Conservation (phyloP, 441 rosid species). For the Daphne laureola region DNA sequence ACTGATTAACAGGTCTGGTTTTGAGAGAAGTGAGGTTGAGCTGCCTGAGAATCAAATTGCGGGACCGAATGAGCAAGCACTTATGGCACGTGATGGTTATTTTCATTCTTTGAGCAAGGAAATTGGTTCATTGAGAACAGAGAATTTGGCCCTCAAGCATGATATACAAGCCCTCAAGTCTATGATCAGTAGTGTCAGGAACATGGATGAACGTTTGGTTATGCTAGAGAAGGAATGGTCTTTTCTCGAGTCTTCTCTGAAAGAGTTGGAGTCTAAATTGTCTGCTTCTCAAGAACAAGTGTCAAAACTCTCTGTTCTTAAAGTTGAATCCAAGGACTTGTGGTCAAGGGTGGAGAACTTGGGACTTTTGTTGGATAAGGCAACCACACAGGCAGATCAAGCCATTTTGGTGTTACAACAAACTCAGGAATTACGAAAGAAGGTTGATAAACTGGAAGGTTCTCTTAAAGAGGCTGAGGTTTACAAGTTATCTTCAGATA, state of each 20-base stretch:
- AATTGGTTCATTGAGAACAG: constrained; percentile 51
- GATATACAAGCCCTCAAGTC: constrained; percentile 58
- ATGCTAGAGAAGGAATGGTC: constrained; percentile 58
- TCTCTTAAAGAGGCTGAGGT: constrained; percentile 66
- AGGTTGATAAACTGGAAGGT: constrained; percentile 81
- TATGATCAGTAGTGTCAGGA: constrained; percentile 42
- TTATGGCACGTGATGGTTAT: constrained; percentile 25
- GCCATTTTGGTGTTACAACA: constrained; percentile 67
- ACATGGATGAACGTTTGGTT: constrained; percentile 55
- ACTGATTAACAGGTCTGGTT: constrained; percentile 30
- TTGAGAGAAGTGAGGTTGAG: constrained; percentile 19
- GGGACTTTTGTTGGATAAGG: constrained; percentile 58
- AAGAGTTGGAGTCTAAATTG: constrained; percentile 66
- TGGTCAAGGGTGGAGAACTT: constrained; percentile 66
- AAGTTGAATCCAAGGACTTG: constrained; percentile 66
- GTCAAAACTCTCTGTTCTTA: constrained; percentile 50
- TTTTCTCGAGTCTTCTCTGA: constrained; percentile 53
- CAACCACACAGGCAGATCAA: constrained; percentile 87
- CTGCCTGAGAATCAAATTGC: constrained; percentile 17
- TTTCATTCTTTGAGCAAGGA: constrained; percentile 47
- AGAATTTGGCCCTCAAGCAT: constrained; percentile 55
- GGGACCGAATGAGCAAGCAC: constrained; percentile 19
- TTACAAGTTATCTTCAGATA: constrained; percentile 75
- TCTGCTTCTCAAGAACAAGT: constrained; percentile 63
- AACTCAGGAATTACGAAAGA: constrained; percentile 72